Evolutionary conservation across 2,329 filamentous ascomycete species (phyloP).

Genomic region (Hysterium pulicare): DNA sequence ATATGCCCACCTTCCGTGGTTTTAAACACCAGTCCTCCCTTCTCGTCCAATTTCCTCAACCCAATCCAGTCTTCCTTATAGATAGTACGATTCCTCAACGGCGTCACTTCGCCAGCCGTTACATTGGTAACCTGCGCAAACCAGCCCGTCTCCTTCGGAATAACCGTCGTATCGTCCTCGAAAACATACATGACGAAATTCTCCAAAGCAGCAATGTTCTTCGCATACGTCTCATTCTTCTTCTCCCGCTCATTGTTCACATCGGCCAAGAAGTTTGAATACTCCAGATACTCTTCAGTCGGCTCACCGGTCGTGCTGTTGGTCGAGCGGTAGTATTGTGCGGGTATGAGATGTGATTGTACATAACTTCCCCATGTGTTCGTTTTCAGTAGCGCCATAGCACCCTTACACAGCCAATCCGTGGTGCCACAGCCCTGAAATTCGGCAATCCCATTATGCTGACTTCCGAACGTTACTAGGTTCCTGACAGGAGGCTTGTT

Average conservation of each 20-base stretch:
- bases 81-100: conserved; percentile 64
- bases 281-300: conserved; percentile 65
- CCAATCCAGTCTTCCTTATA: conserved; percentile 96
- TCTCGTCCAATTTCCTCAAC: conserved; percentile 71
- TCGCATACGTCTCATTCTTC: conserved; percentile 73
- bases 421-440: conserved; percentile 69
- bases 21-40: conserved; percentile 74
- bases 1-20: conserved; percentile 78
- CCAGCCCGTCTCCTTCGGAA: conserved; percentile 88
- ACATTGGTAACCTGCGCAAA: conserved; percentile 77
- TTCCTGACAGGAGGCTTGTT: conserved; percentile 70
- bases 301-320: conserved; percentile 54
- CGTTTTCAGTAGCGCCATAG: conserved; percentile 71
- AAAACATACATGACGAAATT: conserved; percentile 90
- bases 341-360: conserved; percentile 78
- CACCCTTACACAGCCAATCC: conserved; percentile 79
- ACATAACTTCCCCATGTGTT: conserved; percentile 80
- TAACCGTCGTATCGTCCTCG: conserved; percentile 76
- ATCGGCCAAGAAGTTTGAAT: conserved; percentile 87
- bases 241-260: conserved; percentile 84
- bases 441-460: conserved; percentile 86
- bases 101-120: conserved; percentile 59
- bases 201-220: conserved; percentile 65
- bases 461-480: conserved; percentile 83
- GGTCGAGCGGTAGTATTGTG: conserved; percentile 85